phyloP scores from a whole-genome alignment of 1,139 yeast genomes.

The Lodderomyces pseudojiufengensis region DNA sequence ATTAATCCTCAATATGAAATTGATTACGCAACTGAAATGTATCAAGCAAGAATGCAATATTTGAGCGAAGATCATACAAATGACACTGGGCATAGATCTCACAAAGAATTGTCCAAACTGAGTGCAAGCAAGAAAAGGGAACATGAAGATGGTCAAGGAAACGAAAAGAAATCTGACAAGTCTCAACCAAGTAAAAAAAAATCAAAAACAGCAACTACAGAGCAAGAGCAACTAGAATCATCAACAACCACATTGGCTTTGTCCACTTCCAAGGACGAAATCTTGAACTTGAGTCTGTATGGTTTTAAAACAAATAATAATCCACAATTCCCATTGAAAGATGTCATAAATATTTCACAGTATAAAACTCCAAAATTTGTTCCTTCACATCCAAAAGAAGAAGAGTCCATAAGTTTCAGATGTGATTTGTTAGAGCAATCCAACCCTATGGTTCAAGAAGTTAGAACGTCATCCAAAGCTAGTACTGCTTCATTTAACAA shows the following conservation, averaged over 20 bases:
- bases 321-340: conserved; percentile 22
- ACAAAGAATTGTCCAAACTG: not conserved
- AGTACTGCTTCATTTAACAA: conserved; percentile 29
- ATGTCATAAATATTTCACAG: conserved; percentile 14
- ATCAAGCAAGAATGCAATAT: conserved; percentile 55
- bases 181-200: not conserved
- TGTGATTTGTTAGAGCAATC: conserved; percentile 24
- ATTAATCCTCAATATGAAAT: conserved; percentile 70
- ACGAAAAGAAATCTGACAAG: conserved; percentile 1
- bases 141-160: not conserved
- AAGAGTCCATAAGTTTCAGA: conserved; percentile 21
- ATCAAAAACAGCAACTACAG: conserved; percentile 9
- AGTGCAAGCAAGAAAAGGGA: conserved; percentile 1
- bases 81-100: conserved; percentile 3
- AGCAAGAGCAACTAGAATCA: conserved; percentile 11
- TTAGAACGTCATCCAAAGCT: conserved; percentile 28
- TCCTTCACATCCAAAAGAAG: conserved; percentile 11
- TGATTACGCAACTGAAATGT: conserved; percentile 69
- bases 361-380: conserved; percentile 8
- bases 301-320: not conserved
- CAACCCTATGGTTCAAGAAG: conserved; percentile 28
- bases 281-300: conserved; percentile 5
- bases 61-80: conserved; percentile 42
- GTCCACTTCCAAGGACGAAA: conserved; percentile 11
- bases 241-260: conserved; percentile 12